Evolutionary conservation across 169 alveolate species (phyloP), one percentile per base, ranked within the genome.

Genomic region (Plasmodium fragile): DNA sequence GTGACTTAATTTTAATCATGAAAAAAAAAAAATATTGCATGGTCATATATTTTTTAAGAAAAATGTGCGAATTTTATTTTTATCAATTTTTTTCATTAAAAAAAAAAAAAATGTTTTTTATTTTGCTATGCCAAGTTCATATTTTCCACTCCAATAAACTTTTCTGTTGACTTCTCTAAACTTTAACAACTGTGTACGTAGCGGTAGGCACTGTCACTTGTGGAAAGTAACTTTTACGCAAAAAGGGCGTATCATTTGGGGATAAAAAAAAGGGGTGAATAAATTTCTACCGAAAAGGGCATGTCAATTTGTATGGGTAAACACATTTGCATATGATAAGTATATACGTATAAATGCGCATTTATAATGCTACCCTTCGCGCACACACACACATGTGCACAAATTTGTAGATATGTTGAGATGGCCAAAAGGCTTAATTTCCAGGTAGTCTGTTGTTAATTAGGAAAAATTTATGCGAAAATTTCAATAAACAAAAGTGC

Each of bases 1-100:
- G 32, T 75, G 34, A 78, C 77, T 71, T 83, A 53, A 55, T 87
- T 83, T 72, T 72, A 72, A 71, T 25, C 49, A 71, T 83, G 75
- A 13, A 72, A 49, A 72, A 72, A n/a, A n/a, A 70, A 72, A 72
- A 55, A 30, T 77, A 87, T 87, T 34, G 81, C 93, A 77, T 30
- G 55, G 52, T 87, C 93, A 87, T 87, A 25, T 41, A 55, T 36
- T 87, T 83, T 87, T 87, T 53, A 36, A 73, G 55, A 43, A 41
- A 49, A 72, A 45, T 16, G 55, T 41, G 65, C 28, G 78, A 34
- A 84, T 73, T 43, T 84, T 72, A 84, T 84, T 16, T 72, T 53
- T 75, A 84, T 72, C 53, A 25, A 30, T 41, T 70, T 34, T 84
- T 13, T 52, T 84, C 59, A 75, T 75, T 59, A 55, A 87, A 77